Base-by-base conservation (phyloP, 495 filamentous ascomycete species). In the Penicillium flavigenum region DNA sequence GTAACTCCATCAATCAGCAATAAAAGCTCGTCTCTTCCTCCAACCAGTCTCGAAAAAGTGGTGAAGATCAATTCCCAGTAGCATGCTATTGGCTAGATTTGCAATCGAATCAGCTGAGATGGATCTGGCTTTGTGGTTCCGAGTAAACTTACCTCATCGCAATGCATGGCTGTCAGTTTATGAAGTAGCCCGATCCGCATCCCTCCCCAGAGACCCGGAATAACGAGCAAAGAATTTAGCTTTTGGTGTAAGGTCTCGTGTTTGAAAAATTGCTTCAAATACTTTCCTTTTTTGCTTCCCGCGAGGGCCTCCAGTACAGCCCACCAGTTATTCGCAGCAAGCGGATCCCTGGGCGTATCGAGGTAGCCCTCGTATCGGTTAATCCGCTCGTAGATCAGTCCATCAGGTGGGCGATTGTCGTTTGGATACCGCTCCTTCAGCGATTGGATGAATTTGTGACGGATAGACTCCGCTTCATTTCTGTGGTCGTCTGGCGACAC, bases 351-450 rank as follows among this genome's bases (percentile, higher is more conserved):
- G 1, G 51, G 58, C 9, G 42, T 46, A 22, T 41, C 46, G 3
- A 60, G 58, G 16, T 45, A n/a, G 6, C 58, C 58, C 19, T 60
- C 41, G 16, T 63, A 63, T 36, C 47, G 51, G 22, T 47, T 44
- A 41, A 63, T 63, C 5, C 53, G 47, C 31, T 63, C 19, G 17
- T 63, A 63, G 5, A 60, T 54, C 41, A 63, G 17, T 5, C 61
- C 45, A 39, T 63, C 39, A 5, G 61, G 45, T 1, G 54, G 57
- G 24, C 44, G 34, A 39, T 24, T 22, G 8, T 63, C 57, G 19
- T 63, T 63, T 5, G 1, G 47, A 22, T n/a, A 50, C 11, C 47
- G 24, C 19, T 50, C 47, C 34, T 38, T 38, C 1, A 38, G 34
- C 14, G 34, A 38, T 10, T 31, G 8, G 9, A 31, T 10, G 9